Percentiles rank a stretch among this genome's conserved stretches.
Conservation (phyloP, 192 early-diverging fungal species). For the Kappamyces sp. region DNA sequence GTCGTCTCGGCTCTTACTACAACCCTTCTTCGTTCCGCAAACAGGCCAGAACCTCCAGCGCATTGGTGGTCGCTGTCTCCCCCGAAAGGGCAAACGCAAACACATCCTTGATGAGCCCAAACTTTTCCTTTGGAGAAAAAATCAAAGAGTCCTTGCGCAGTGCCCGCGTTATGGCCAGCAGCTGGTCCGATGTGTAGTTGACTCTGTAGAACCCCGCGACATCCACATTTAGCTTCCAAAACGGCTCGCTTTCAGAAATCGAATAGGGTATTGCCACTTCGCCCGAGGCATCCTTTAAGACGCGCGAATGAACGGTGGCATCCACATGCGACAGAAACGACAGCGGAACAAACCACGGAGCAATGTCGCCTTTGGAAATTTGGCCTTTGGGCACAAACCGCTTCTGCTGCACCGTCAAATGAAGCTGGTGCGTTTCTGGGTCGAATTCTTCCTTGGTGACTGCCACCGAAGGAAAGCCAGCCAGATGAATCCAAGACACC, state of each 20-base stretch:
- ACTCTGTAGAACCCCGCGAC: slow-evolving; percentile 74
- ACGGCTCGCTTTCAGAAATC: slow-evolving; percentile 10
- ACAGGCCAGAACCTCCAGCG: slow-evolving; percentile 67
- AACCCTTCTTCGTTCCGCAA: slow-evolving; percentile 74
- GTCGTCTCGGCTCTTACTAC: slow-evolving; percentile 25
- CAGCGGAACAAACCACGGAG: slow-evolving; percentile 70
- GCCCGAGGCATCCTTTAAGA: slow-evolving; percentile 15
- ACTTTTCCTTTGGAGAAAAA: slow-evolving; percentile 52
- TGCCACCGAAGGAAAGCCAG: slow-evolving; percentile 73
- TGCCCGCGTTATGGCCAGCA: background rate
- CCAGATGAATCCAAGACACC: slow-evolving; percentile 68
- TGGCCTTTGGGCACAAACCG: slow-evolving; percentile 66
- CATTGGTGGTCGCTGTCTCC: slow-evolving; percentile 62
- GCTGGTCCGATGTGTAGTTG: background rate
- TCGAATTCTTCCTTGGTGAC: slow-evolving; percentile 41
- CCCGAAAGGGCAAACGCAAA: slow-evolving; percentile 76
- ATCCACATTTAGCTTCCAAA: slow-evolving; percentile 69
- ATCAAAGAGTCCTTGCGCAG: background rate
- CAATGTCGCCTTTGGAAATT: slow-evolving; percentile 51
- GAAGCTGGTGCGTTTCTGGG: slow-evolving; percentile 4
- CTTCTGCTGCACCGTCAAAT: slow-evolving; percentile 55
- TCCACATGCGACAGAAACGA: slow-evolving; percentile 17
- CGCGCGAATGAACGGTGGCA: slow-evolving; percentile 37
- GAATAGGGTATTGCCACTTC: slow-evolving; percentile 15
- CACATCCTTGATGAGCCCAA: slow-evolving; percentile 79